These are phyloP conservation scores for Triticum timopheevii DNA, from an alignment of 176 grass and related monocot species.

Conservation along the genomic window DNA sequence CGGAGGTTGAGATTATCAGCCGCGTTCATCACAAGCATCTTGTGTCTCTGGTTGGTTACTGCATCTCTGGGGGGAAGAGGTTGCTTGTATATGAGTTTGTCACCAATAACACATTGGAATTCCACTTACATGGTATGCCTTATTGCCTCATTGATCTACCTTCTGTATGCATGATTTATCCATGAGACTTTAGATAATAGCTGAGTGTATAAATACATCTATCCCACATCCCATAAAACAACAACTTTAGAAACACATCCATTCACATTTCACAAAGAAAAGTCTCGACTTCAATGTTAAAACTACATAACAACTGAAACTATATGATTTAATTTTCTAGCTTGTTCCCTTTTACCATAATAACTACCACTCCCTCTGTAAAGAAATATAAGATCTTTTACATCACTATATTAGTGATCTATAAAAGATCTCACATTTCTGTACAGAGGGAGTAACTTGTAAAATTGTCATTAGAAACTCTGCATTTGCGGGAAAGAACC, in stretches of 20 bases:
- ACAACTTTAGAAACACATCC: background rate
- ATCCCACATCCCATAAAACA: background rate
- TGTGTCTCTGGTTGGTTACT: slow-evolving; percentile 75
- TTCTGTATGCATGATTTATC: background rate
- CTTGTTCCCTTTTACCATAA: background rate
- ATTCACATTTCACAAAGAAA: background rate
- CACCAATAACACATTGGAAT: slow-evolving; percentile 73
- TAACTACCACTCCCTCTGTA: background rate
- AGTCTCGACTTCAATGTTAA: background rate
- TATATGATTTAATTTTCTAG: background rate
- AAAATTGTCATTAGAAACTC: background rate
- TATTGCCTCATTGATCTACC: background rate
- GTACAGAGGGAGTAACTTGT: background rate
- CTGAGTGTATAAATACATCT: background rate
- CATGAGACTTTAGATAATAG: too few relatives aligned
- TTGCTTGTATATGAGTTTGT: slow-evolving; percentile 90
- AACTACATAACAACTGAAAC: background rate
- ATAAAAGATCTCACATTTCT: too few relatives aligned
- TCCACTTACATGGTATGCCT: slow-evolving; percentile 79
- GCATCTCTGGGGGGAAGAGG: slow-evolving; percentile 70
- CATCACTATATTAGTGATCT: too few relatives aligned
- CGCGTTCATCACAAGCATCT: slow-evolving; percentile 83
- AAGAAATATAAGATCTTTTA: too few relatives aligned
- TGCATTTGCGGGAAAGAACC: background rate
- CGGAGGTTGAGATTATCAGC: slow-evolving; percentile 84